Evolutionary conservation across 2,329 filamentous ascomycete genomes (phyloP), one percentile per base, ranked within the genome.

Genomic region (Epichloe baconii): DNA sequence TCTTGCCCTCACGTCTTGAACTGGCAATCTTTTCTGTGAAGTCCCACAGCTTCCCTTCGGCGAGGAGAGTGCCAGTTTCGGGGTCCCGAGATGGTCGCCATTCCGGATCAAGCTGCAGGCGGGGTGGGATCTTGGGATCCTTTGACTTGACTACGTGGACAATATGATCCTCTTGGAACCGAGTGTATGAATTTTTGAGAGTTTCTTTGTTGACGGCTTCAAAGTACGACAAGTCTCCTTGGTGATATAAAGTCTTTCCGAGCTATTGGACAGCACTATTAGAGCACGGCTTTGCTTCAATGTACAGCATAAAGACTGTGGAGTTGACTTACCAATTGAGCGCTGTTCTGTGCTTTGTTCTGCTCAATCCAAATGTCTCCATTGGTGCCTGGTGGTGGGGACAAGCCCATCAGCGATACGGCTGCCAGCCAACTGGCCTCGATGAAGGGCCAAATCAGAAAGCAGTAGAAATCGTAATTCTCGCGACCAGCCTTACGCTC

Each of bases 201-300:
- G 90, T 95, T 67, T 98, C 91, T 61, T 96, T 96, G 73, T 98
- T 98, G 56, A 98, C 91, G 3, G 93, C 90, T 69, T 98, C 93
- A 59, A 96, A 97, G 69, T 98, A 98, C 34, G 85, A 90, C 10
- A 98, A 79, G 62, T 98, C 93, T 51, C 93, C 93, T 71, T 98
- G 91, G 64, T 98, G 91, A 63, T 96, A 98, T 1, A 98, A 76
- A 0, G 93, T 97, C 69, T 98, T 97, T 50, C 93, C 93, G 34
- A 96, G 80, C 79, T 91, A 59, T 3, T 23, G 2, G 4, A 40
- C 2, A 40, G 19, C 68, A 26, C 17, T 19, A 21, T 38, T 15
- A 15, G 41, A 14, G n/a, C 37, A 35, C 11, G 34, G 34, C 12
- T 19, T 15, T 36, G 17, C 17, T 15, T 31, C 31, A 10, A 11